Percentiles rank a stretch among this genome's conserved stretches.
These are phyloP conservation scores for Polytrichum formosum DNA, from an alignment of 225 moss, liverwort and hornwort species.

Conservation along the genomic window DNA sequence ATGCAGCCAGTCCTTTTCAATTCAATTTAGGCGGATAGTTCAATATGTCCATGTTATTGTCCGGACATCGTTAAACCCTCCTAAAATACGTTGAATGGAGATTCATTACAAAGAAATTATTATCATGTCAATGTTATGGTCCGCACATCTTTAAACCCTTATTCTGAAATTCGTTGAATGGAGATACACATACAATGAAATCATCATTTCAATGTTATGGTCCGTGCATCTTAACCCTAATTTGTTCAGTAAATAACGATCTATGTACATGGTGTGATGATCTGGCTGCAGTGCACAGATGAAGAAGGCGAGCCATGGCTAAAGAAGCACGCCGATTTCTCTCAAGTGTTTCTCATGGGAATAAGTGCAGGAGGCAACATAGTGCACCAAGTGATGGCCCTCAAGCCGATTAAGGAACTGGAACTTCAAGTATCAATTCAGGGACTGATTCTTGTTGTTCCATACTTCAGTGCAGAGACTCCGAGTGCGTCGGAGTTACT, in stretches of 20 bases:
- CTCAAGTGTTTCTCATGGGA: neutral
- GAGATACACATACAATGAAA: too few relatives aligned
- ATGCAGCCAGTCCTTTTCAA: too few relatives aligned
- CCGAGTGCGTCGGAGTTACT: neutral
- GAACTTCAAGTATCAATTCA: neutral
- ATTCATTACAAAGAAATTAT: too few relatives aligned
- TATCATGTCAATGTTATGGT: too few relatives aligned
- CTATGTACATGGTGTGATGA: neutral
- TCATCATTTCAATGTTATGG: neutral
- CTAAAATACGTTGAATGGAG: too few relatives aligned
- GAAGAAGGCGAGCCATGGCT: slow-evolving; percentile 9
- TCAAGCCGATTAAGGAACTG: neutral
- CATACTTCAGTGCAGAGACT: neutral
- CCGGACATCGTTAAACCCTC: too few relatives aligned
- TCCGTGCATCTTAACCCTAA: neutral
- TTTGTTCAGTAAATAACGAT: neutral
- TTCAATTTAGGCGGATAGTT: too few relatives aligned
- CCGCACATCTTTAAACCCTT: too few relatives aligned
- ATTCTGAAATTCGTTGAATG: too few relatives aligned
- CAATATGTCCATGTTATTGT: too few relatives aligned
- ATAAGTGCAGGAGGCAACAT: slow-evolving; percentile 1
- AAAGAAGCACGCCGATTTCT: slow-evolving; percentile 7
- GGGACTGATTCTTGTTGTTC: slow-evolving; percentile 1
- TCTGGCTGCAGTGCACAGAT: neutral
- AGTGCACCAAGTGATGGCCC: neutral